Evolutionary conservation across 2,329 filamentous ascomycete genomes (phyloP), one percentile per base, ranked within the genome.

Genomic region (Polychaeton citri): DNA sequence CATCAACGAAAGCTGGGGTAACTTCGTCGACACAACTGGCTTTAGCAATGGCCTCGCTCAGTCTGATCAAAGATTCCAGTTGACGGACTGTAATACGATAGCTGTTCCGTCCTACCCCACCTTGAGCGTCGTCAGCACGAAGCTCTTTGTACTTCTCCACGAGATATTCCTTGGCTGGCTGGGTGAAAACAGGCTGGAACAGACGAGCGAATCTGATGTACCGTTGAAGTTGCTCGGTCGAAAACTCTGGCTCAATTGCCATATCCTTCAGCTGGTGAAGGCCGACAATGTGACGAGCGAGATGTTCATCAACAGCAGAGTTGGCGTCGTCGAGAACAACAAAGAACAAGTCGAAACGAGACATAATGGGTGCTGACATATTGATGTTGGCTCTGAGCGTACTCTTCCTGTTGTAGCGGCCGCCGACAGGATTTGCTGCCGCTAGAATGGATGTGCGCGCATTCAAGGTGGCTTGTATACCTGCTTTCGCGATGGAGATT

Each of bases 351-450:
- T 98, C 90, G 61, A 98, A 98, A 68, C 90, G 83, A 36, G 85
- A 94, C 90, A 98, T 98, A 66, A 98, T 98, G 39, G 90, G 90
- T 2, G 90, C 90, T 18, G 81, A 88, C 83, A 98, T 95, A 65
- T 96, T 96, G 63, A 98, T 88, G 60, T 98, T 98, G 43, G 84
- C 77, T 35, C 90, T 76, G 5, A 98, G 72, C 0, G 90, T 94
- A 0, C 82, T 80, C 66, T 96, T 98, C 51, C 88, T 82, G 64
- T 98, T 93, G 63, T 98, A 93, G n/a, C 90, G 77, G 9, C 90
- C 90, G 19, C 85, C 85, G 4, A 98, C 85, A 0, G 90, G 90
- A 59, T 98, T 98, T 19, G 90, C 90, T 5, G 90, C 90, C 1
- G 90, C 90, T 12, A 98, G 78, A 51, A 98, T 96, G 32, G 81